phyloP scores from a whole-genome alignment of 192 early-diverging fungal genomes.

The Kickxella alabastrina region DNA sequence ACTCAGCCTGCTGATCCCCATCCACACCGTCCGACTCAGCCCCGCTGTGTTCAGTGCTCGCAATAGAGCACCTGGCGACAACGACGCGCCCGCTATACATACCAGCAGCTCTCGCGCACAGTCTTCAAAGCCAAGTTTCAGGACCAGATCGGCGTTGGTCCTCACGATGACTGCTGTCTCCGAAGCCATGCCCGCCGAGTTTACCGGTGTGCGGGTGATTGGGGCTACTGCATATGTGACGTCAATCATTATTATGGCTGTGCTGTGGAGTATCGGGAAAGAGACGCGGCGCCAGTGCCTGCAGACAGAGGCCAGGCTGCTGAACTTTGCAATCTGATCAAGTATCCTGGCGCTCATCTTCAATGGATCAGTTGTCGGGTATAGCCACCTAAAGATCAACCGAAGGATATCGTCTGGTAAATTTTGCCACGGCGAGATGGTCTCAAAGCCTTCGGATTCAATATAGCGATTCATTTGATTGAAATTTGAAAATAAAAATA shows the following conservation, averaged over 20 bases:
- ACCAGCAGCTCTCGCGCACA: constrained; percentile 7
- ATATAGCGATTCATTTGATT: no score
- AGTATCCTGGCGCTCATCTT: not conserved
- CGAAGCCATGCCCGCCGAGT: not conserved
- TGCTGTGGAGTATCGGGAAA: constrained; percentile 3
- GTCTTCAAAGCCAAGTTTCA: not conserved
- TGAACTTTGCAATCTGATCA: not conserved
- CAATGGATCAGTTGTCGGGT: not conserved
- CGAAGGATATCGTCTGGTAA: not conserved
- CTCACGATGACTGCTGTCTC: not conserved
- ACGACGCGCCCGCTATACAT: not conserved
- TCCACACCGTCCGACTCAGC: constrained; percentile 3
- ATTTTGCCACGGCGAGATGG: constrained; percentile 1
- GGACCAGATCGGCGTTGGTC: not conserved
- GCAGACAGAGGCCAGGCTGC: constrained; percentile 1
- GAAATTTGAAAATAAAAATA: no score
- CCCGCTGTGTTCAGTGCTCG: not conserved
- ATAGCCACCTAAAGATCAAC: not conserved
- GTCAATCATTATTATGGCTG: not conserved
- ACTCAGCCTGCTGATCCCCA: not conserved
- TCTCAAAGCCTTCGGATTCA: no score
- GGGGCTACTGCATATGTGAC: not conserved
- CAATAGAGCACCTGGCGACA: not conserved
- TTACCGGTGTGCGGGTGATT: not conserved
- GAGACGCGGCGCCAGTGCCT: constrained; percentile 7